These are phyloP conservation scores for Malania oleifera DNA, from an alignment of 164 flowering plant genomes.

Conservation along the genomic window DNA sequence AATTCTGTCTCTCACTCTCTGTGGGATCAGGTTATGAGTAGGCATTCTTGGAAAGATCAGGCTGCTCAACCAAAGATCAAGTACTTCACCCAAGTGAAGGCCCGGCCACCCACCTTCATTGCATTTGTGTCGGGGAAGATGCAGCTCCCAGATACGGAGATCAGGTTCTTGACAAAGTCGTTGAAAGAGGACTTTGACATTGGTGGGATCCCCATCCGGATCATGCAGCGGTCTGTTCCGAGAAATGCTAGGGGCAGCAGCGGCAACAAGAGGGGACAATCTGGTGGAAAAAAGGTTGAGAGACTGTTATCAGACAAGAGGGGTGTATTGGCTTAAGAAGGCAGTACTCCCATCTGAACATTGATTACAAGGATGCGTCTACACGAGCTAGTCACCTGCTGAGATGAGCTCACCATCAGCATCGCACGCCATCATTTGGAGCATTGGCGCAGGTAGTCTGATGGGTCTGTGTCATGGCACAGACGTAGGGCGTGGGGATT, in stretches of 20 bases:
- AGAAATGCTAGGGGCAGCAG: conserved; percentile 22
- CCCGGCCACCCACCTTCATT: conserved; percentile 95
- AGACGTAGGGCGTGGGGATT: too few species aligned
- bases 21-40: conserved; percentile 74
- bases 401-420: too few species aligned
- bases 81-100: conserved; percentile 94
- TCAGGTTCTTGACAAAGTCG: conserved; percentile 80
- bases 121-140: conserved; percentile 74
- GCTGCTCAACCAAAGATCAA: conserved; percentile 88
- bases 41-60: conserved; percentile 94
- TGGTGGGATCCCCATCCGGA: conserved; percentile 92
- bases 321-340: conserved; percentile 6
- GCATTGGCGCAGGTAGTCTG: too few species aligned
- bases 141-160: conserved; percentile 62
- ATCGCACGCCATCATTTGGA: too few species aligned
- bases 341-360: neutral
- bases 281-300: conserved; percentile 19
- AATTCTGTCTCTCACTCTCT: neutral
- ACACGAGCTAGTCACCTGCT: too few species aligned
- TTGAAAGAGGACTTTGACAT: conserved; percentile 89
- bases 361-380: neutral
- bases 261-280: conserved; percentile 20
- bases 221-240: conserved; percentile 63
- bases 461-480: too few species aligned
- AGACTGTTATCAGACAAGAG: conserved; percentile 59